Percentiles rank a stretch among this genome's conserved stretches.
phyloP scores from a whole-genome alignment of 345 rosid species.

The Balakata baccata region DNA sequence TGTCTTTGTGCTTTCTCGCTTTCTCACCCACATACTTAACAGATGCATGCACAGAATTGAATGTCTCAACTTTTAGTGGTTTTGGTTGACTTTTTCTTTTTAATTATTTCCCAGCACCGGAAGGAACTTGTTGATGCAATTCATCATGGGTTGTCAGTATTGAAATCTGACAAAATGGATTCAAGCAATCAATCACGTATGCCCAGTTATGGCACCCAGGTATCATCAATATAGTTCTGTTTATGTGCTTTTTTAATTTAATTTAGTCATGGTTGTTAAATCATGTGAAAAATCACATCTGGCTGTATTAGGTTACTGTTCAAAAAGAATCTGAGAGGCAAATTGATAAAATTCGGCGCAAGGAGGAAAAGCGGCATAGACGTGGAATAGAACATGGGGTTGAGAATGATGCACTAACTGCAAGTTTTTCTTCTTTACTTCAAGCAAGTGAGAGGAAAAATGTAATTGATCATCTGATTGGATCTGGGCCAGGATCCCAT shows the following conservation, averaged over 20 bases:
- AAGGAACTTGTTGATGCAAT: slow-evolving; percentile 88
- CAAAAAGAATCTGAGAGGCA: slow-evolving; percentile 85
- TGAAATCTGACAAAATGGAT: slow-evolving; percentile 70
- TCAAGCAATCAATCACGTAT: slow-evolving; percentile 64
- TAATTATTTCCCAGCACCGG: slow-evolving; percentile 58
- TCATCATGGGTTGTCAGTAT: slow-evolving; percentile 60
- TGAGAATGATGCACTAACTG: slow-evolving; percentile 57
- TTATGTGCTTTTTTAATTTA: not conserved
- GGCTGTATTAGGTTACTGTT: slow-evolving; percentile 69
- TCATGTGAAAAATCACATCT: not conserved
- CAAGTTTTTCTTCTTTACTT: slow-evolving; percentile 83
- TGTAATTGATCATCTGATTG: slow-evolving; percentile 63
- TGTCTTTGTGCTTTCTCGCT: not conserved
- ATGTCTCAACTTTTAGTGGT: not conserved
- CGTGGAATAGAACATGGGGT: slow-evolving; percentile 66
- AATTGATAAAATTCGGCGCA: slow-evolving; percentile 93
- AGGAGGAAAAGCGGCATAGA: slow-evolving; percentile 84
- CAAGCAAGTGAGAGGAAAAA: slow-evolving; percentile 81
- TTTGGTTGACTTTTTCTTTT: slow-evolving; percentile 13
- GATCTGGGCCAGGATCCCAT: slow-evolving; percentile 56
- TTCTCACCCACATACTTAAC: not conserved
- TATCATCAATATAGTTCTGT: slow-evolving; percentile 18
- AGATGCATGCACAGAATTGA: not conserved
- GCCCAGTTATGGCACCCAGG: slow-evolving; percentile 99
- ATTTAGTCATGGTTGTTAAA: not conserved